A percentile compares a stretch with the other conserved stretches of the same genome.
These are phyloP conservation scores for Melanopsichium pennsylvanicum DNA, from an alignment of 1,284 basidiomycete species.

Conservation along the genomic window DNA sequence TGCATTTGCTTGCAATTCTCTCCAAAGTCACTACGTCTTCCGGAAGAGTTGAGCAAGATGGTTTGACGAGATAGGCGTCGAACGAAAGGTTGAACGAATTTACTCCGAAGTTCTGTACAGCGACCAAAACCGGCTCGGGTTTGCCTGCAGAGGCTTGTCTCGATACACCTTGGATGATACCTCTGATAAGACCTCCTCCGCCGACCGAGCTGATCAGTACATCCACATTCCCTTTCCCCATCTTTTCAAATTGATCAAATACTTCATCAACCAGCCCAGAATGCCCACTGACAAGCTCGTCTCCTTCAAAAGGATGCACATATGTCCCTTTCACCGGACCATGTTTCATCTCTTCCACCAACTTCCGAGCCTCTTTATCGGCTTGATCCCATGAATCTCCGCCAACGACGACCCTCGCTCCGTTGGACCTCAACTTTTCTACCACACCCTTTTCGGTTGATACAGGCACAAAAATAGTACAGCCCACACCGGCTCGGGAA, in stretches of 20 bases:
- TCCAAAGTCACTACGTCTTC: slow-evolving; percentile 15
- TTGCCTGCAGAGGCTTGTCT: not conserved
- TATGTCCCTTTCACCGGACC: slow-evolving; percentile 48
- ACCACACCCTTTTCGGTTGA: slow-evolving; percentile 40
- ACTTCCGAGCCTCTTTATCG: slow-evolving; percentile 25
- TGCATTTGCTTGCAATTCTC: slow-evolving; percentile 56
- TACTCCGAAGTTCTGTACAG: slow-evolving; percentile 52
- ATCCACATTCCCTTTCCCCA: slow-evolving; percentile 1
- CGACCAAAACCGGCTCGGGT: slow-evolving; percentile 20
- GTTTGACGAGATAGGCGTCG: not conserved
- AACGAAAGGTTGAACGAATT: too few relatives aligned
- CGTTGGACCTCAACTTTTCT: slow-evolving; percentile 31
- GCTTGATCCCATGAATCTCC: slow-evolving; percentile 39
- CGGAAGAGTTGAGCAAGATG: not conserved
- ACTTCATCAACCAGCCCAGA: slow-evolving; percentile 44
- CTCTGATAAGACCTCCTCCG: slow-evolving; percentile 28
- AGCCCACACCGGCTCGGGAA: slow-evolving; percentile 36
- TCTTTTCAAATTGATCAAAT: slow-evolving; percentile 1
- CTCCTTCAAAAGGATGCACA: slow-evolving; percentile 62
- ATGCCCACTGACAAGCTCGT: slow-evolving; percentile 53
- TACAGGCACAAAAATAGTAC: slow-evolving; percentile 59
- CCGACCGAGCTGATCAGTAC: slow-evolving; percentile 27
- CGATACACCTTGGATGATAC: slow-evolving; percentile 18
- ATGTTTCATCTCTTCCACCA: slow-evolving; percentile 13
- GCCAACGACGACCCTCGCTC: slow-evolving; percentile 42